Base-by-base conservation (phyloP, 305 asterid species). In the Salvia sclarea region DNA sequence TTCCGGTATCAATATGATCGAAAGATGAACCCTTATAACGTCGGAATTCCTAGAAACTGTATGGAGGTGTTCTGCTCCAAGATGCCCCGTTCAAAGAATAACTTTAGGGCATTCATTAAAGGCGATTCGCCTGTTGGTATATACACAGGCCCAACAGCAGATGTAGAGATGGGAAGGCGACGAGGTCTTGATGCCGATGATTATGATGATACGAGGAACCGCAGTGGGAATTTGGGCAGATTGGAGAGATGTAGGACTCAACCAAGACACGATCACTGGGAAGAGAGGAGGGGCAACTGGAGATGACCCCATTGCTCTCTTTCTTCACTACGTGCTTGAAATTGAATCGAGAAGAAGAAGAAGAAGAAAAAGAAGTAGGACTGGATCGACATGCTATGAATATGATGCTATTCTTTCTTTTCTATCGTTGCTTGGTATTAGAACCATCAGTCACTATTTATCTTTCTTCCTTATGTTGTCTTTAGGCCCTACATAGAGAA, bases 1-100 rank as follows among this genome's bases (percentile, higher is more conserved):
- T 90, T 90, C 61, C 73, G 96, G 59, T 88, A 86, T 72, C 87
- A 83, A 44, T 90, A 90, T 69, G 96, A 85, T 54, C 77, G 82
- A 30, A 84, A 84, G 56, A 83, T 80, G 76, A 90, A 88, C 68
- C 97, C 97, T 11, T 88, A 82, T 59, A 84, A 88, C 83, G 81
- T 70, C 30, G 97, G 96, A 44, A 64, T 73, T 50, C 43, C 72
- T 4, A 70, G 79, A 48, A 90, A 90, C 68, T 86, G 86, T 62
- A 63, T 72, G 80, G 95, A 88, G 72, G 79, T 86, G 68, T 86
- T 90, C 41, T 85, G 78, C 79, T 61, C 80, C 6, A 57, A 70
- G 10, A 78, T 81, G 30, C 95, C 95, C 21, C 66, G 67, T 9
- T 86, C 97, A 7, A 78, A 75, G 76, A 88, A 82, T n/a, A 68